A percentile compares a stretch with the other conserved stretches of the same genome.
Conservation (phyloP, 1,139 yeast genomes). For the Nakaseomyces uthaithaninus region DNA sequence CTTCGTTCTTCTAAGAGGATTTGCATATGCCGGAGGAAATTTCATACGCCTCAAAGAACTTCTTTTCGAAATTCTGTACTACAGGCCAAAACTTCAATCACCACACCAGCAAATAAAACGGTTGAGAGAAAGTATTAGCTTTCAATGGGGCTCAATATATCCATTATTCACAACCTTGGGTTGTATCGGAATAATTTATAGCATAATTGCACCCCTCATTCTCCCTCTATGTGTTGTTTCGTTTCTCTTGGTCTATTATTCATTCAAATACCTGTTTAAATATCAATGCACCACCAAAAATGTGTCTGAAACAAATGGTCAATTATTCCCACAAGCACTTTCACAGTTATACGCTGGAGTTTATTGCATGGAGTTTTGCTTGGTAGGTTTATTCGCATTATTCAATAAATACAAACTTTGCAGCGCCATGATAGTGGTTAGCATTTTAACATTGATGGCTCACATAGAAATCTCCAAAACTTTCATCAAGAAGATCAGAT, state of each 20-base stretch:
- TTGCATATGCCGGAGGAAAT: slow-evolving; percentile 63
- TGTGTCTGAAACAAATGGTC: slow-evolving; percentile 60
- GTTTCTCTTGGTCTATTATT: slow-evolving; percentile 47
- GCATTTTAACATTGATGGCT: slow-evolving; percentile 36
- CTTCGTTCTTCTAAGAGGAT: slow-evolving; percentile 61
- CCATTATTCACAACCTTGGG: slow-evolving; percentile 71
- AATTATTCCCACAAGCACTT: slow-evolving; percentile 62
- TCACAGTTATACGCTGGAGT: slow-evolving; percentile 71
- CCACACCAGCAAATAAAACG: slow-evolving; percentile 52
- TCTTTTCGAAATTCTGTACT: slow-evolving; percentile 35
- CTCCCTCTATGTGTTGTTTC: slow-evolving; percentile 54
- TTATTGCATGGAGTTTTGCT: slow-evolving; percentile 68
- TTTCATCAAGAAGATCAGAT: slow-evolving; percentile 13
- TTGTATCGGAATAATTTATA: slow-evolving; percentile 66
- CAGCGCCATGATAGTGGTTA: slow-evolving; percentile 38
- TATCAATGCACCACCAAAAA: slow-evolving; percentile 44
- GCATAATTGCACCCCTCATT: slow-evolving; percentile 72
- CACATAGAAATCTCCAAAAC: slow-evolving; percentile 35
- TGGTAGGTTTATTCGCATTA: slow-evolving; percentile 65
- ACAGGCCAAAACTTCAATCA: slow-evolving; percentile 41
- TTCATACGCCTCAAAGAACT: slow-evolving; percentile 49
- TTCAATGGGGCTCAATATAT: slow-evolving; percentile 71
- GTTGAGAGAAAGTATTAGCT: slow-evolving; percentile 37
- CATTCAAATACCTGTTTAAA: slow-evolving; percentile 62
- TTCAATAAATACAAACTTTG: slow-evolving; percentile 39